Conservation (phyloP, 768 basidiomycete species). For the Collybia sordida region DNA sequence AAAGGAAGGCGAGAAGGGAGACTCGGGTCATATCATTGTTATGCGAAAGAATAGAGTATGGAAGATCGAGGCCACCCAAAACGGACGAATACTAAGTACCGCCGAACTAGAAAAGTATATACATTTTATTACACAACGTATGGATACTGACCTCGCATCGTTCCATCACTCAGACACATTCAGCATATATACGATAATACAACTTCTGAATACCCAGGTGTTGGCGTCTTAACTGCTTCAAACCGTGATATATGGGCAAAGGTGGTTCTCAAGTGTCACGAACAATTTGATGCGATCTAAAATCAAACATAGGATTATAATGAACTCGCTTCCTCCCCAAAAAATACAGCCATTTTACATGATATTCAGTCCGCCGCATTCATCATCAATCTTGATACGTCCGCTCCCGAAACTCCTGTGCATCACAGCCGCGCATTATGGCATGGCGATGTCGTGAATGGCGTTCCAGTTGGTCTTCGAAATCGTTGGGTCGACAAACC, state of each 20-base stretch:
- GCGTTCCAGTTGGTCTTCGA: constrained; percentile 54
- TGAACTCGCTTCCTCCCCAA: constrained; percentile 53
- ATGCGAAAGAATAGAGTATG: constrained; percentile 84
- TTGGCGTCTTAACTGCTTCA: constrained; percentile 76
- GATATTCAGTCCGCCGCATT: constrained; percentile 87
- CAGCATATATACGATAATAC: constrained; percentile 71
- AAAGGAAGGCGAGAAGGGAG: constrained; percentile 49
- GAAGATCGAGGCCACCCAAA: constrained; percentile 65
- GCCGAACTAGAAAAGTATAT: constrained; percentile 63
- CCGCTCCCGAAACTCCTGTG: constrained; percentile 46
- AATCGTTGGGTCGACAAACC: constrained; percentile 94
- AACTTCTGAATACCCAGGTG: constrained; percentile 59
- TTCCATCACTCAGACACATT: constrained; percentile 55
- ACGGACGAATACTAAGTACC: constrained; percentile 61
- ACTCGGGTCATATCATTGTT: constrained; percentile 79
- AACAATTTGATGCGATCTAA: constrained; percentile 1
- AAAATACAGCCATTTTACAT: constrained; percentile 65
- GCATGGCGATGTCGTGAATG: constrained; percentile 69
- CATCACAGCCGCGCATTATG: constrained; percentile 73
- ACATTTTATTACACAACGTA: background rate
- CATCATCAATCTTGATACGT: constrained; percentile 75
- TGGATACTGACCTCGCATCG: background rate
- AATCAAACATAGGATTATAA: constrained; percentile 53
- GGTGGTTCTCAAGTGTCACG: constrained; percentile 33
- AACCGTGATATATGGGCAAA: constrained; percentile 90